Percentiles rank a stretch among this genome's conserved stretches.
Conservation (phyloP, 345 rosid species). For the Lepidium didymum region DNA sequence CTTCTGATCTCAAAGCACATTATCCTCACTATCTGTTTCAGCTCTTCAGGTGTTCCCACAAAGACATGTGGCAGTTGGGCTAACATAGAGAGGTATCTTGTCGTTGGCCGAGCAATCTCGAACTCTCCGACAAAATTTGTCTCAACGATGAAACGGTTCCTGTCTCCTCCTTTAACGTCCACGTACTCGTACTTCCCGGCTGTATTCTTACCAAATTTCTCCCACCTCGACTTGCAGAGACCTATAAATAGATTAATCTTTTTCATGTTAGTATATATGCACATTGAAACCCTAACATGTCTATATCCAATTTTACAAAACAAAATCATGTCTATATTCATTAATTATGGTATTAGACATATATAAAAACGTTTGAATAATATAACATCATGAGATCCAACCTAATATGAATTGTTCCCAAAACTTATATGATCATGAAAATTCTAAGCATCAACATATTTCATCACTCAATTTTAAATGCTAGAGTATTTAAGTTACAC, state of each 20-base stretch:
- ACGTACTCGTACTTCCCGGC: conserved; percentile 62
- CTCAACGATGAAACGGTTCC: conserved; percentile 54
- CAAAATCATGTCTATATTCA: too few relatives aligned
- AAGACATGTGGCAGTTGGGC: conserved; percentile 41
- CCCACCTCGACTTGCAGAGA: conserved; percentile 85
- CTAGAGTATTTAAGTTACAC: neutral
- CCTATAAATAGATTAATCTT: conserved; percentile 29
- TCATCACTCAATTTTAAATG: neutral
- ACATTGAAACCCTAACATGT: neutral
- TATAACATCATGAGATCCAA: neutral
- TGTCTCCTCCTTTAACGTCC: conserved; percentile 38
- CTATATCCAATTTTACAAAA: neutral
- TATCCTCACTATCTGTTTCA: conserved; percentile 51
- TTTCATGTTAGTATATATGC: neutral
- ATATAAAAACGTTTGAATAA: neutral
- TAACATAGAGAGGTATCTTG: conserved; percentile 35
- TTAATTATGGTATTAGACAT: neutral
- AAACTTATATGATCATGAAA: neutral
- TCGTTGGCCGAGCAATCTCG: conserved; percentile 62
- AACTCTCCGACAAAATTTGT: conserved; percentile 47
- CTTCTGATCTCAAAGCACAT: conserved; percentile 53
- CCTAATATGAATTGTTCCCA: neutral
- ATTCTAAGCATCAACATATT: neutral
- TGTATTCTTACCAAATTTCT: conserved; percentile 45
- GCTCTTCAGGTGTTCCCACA: conserved; percentile 44